Evolutionary conservation across 345 rosid genomes (phyloP), one percentile per base, ranked within the genome.

Genomic region (Rhizophora mangle): DNA sequence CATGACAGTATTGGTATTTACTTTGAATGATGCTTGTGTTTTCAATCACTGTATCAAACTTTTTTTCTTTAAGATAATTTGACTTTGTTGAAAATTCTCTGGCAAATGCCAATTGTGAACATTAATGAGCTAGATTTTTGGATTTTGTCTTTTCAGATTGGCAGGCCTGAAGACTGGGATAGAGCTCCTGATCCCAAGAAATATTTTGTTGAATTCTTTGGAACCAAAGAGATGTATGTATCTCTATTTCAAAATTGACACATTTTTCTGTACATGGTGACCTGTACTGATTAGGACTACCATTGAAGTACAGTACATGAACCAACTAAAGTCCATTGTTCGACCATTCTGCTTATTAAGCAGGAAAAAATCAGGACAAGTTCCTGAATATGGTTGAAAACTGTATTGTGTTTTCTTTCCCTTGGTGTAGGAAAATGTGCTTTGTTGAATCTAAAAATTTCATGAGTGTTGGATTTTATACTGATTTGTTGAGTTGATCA

Each of bases 141-240:
- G 72, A 69, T 78, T 75, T 69, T 69, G 39, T 55, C 68, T 83
- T 85, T 82, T 26, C 95, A 94, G 98, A 82, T 94, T 46, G 68
- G 95, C 76, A 87, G 80, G 66, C 91, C 96, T 56, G 95, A 94
- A 80, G 96, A 94, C 63, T 91, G 91, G 93, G 72, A 87, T 43
- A 82, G 70, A 30, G 77, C 74, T 49, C 87, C 87, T 34, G 97
- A 94, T 73, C 91, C 93, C 43, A 91, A 84, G 82, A 94, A 89
- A 76, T 78, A 83, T 74, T 94, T 94, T 78, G 96, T 91, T 70
- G 79, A 82, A 36, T 94, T 91, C 75, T 94, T 87, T 34, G 97
- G 98, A 77, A 94, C 98, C 31, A 71, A 84, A 71, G 97, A 94
- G 83, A 91, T 94, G 97, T 94, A 79, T 88, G 97, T 81, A 55